These are phyloP conservation scores for Volutella citrinella DNA, from an alignment of 2,329 filamentous ascomycete genomes.

Conservation along the genomic window DNA sequence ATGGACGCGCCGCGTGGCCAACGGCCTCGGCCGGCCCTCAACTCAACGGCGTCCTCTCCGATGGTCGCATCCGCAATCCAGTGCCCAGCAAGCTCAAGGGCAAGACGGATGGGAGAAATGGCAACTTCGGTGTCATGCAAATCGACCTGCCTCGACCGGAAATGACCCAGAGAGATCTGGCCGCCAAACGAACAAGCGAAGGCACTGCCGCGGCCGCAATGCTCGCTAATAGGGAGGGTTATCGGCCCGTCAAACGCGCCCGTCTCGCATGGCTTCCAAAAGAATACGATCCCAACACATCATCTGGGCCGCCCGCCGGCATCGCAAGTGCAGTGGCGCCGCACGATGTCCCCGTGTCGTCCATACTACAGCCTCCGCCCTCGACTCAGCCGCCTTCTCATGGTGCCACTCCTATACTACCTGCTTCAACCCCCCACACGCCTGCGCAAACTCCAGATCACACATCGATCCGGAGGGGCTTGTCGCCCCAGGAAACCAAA, in stretches of 20 bases:
- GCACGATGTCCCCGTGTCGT: too few relatives aligned
- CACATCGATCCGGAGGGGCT: not conserved
- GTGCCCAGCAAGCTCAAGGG: constrained; percentile 62
- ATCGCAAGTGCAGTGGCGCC: too few relatives aligned
- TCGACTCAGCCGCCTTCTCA: too few relatives aligned
- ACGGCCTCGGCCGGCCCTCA: constrained; percentile 2
- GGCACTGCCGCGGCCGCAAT: constrained; percentile 57
- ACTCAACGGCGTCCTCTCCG: constrained; percentile 20
- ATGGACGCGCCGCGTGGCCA: not conserved
- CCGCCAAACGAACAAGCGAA: constrained; percentile 61
- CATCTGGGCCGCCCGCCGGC: constrained; percentile 4
- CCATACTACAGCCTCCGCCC: too few relatives aligned
- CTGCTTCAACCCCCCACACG: not conserved
- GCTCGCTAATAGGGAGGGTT: constrained; percentile 51
- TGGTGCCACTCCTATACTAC: too few relatives aligned
- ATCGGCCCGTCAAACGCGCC: constrained; percentile 47
- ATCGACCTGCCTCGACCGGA: constrained; percentile 50
- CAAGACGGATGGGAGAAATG: constrained; percentile 52
- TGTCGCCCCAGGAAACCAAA: constrained; percentile 47
- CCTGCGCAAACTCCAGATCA: constrained; percentile 1
- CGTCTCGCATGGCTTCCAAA: constrained; percentile 31
- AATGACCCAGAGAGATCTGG: constrained; percentile 47
- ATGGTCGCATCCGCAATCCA: constrained; percentile 46
- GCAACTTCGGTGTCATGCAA: constrained; percentile 63
- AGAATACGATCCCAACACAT: constrained; percentile 2